phyloP scores from a whole-genome alignment of 305 asterid species.

The Withania somnifera region DNA sequence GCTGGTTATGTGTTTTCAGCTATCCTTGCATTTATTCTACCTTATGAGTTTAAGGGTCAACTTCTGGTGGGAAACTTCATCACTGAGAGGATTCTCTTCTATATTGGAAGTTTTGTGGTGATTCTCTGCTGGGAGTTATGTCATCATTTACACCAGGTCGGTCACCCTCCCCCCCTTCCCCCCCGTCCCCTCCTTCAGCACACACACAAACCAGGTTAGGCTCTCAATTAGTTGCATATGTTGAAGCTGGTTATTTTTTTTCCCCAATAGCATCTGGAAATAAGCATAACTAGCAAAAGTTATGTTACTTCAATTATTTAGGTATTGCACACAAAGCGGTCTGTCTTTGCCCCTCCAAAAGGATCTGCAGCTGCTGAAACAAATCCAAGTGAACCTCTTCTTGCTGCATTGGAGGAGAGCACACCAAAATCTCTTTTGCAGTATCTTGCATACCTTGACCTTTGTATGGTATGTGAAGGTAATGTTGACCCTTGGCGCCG shows the following conservation, averaged over 20 bases:
- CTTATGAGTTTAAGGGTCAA: slow-evolving; percentile 33
- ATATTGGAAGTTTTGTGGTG: slow-evolving; percentile 44
- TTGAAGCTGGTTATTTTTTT: neutral
- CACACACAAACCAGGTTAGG: neutral
- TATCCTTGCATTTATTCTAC: slow-evolving; percentile 34
- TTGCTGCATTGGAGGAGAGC: slow-evolving; percentile 70
- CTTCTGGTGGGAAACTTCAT: slow-evolving; percentile 33
- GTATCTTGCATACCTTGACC: slow-evolving; percentile 89
- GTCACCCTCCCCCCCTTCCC: neutral
- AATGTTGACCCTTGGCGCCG: slow-evolving; percentile 97
- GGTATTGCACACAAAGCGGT: slow-evolving; percentile 85
- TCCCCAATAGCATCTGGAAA: neutral
- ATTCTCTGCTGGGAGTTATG: slow-evolving; percentile 81
- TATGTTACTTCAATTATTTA: slow-evolving; percentile 17
- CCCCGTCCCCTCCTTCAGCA: no score
- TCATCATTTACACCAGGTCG: slow-evolving; percentile 78
- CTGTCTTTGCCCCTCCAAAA: slow-evolving; percentile 79
- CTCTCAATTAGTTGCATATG: neutral
- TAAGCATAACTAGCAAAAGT: neutral
- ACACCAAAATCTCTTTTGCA: slow-evolving; percentile 75
- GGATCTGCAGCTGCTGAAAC: slow-evolving; percentile 99
- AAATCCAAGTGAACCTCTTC: slow-evolving; percentile 77
- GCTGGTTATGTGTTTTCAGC: slow-evolving; percentile 45
- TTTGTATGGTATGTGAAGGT: slow-evolving; percentile 84
- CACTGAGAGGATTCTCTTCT: slow-evolving; percentile 51